These are phyloP conservation scores for Rhodofomes roseus DNA, from an alignment of 1,284 basidiomycete genomes.

Conservation along the genomic window DNA sequence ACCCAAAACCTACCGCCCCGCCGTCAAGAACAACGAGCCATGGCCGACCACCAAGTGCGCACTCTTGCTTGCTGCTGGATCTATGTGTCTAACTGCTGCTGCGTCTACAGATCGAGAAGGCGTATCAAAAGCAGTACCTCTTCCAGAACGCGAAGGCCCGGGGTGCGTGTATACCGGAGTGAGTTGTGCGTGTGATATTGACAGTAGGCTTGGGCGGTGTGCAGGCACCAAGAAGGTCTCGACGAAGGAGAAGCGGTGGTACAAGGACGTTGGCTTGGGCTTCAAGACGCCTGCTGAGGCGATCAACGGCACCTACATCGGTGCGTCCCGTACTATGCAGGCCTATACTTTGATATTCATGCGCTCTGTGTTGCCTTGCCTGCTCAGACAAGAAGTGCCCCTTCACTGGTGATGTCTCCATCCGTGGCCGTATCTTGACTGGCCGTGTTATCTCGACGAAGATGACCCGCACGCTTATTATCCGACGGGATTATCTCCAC, in stretches of 20 bases:
- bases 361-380: not conserved
- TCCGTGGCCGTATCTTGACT: conserved; percentile 98
- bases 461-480: conserved; percentile 99
- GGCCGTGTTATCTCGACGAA: conserved; percentile 98
- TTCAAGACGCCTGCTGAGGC: conserved; percentile 98
- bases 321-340: conserved; percentile 43
- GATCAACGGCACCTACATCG: conserved; percentile 96
- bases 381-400: conserved; percentile 97
- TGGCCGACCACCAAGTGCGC: conserved; percentile 66
- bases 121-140: conserved; percentile 95
- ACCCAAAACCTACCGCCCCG: conserved; percentile 19
- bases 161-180: conserved; percentile 43
- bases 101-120: conserved; percentile 76
- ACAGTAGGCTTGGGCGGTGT: not conserved
- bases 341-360: not conserved
- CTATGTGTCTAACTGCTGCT: conserved; percentile 7
- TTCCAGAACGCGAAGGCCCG: conserved; percentile 97
- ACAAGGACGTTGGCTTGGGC: conserved; percentile 96
- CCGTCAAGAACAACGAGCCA: conserved; percentile 32
- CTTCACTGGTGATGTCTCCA: conserved; percentile 93
- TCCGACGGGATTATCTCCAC: conserved; percentile 98
- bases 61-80: not conserved
- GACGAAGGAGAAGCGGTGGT: conserved; percentile 97
- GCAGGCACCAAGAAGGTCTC: conserved; percentile 85
- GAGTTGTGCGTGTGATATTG: conserved; percentile 10